phyloP scores from a whole-genome alignment of 2,329 filamentous ascomycete species.

The Mycosphaerella sp. region DNA sequence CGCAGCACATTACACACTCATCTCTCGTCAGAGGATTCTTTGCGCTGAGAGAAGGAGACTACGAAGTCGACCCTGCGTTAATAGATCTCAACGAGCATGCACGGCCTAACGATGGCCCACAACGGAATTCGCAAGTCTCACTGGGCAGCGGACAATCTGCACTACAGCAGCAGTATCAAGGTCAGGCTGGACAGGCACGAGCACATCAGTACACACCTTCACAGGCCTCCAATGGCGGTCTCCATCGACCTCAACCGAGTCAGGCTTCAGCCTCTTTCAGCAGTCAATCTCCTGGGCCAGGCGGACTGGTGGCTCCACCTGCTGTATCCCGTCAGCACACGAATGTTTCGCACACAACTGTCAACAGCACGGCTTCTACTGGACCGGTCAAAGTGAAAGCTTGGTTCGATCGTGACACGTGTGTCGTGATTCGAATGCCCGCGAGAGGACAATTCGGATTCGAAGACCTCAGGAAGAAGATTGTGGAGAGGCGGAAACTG shows the following conservation, averaged over 20 bases:
- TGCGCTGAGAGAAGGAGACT: slow-evolving; percentile 80
- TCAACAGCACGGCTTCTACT: slow-evolving; percentile 19
- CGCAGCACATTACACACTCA: slow-evolving; percentile 75
- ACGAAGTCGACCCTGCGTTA: slow-evolving; percentile 74
- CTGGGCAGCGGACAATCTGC: slow-evolving; percentile 24
- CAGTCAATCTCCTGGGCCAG: background rate
- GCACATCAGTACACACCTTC: slow-evolving; percentile 27
- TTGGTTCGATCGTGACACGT: slow-evolving; percentile 76
- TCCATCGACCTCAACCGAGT: slow-evolving; percentile 4
- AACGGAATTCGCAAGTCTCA: slow-evolving; percentile 43
- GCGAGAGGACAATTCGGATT: slow-evolving; percentile 63
- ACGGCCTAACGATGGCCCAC: slow-evolving; percentile 61
- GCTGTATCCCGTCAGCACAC: slow-evolving; percentile 5
- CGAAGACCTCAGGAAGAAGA: slow-evolving; percentile 72
- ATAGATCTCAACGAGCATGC: slow-evolving; percentile 55
- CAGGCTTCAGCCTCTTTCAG: slow-evolving; percentile 5
- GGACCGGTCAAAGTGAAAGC: slow-evolving; percentile 79
- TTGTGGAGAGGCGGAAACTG: slow-evolving; percentile 76
- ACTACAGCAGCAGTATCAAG: slow-evolving; percentile 19
- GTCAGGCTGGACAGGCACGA: slow-evolving; percentile 22
- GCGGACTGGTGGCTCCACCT: background rate
- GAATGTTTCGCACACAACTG: slow-evolving; percentile 15
- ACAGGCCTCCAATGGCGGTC: slow-evolving; percentile 12
- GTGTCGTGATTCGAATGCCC: slow-evolving; percentile 85
- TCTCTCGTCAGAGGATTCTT: slow-evolving; percentile 86